Evolutionary conservation across 2,329 filamentous ascomycete species (phyloP), one percentile per base, ranked within the genome.

Genomic region (Drechslerella dactyloides): DNA sequence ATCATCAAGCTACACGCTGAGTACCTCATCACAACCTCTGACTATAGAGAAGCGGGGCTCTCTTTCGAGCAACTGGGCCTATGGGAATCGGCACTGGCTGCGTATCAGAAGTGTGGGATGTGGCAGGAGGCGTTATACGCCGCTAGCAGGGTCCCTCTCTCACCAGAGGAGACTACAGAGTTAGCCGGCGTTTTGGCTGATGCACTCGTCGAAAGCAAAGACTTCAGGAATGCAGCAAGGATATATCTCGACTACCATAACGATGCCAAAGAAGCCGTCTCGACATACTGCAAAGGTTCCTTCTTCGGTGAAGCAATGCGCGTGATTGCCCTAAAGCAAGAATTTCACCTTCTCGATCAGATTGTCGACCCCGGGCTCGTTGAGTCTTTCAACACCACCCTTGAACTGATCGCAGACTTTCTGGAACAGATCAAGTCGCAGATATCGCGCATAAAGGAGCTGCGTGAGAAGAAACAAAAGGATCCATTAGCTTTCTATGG

Each of bases 341-440:
- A 40, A 0, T 72, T 61, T 21, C 11, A 37, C 13, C 51, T 96
- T 3, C 84, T 97, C 35, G 80, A 81, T 27, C 81, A 84, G 0
- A 85, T 90, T 60, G 84, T 99, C 13, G 93, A 99, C 78, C 80
- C 85, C 0, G 90, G 90, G 0, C 86, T 99, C 4, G 85, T 88
- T 2, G 93, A 97, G 66, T 87, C 90, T 1, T 87, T 94, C 64
- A 89, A 89, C 21, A 87, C 86, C 59, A 93, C 89, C 76, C 96
- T 92, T 0, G 94, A 97, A 78, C 87, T 97, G 69, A 86, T 99
- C 10, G 91, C 94, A 1, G 94, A 99, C 79, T 97, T 93, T 85
- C 91, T 91, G 79, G 84, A 84, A 0, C 94, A 99, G 79, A 84
- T 97, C 1, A 83, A 84, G 52, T 90, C 91, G 0, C 94, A 99